These are phyloP conservation scores for Emmonsiellopsis sp. DNA, from an alignment of 2,329 filamentous ascomycete genomes.

Conservation along the genomic window DNA sequence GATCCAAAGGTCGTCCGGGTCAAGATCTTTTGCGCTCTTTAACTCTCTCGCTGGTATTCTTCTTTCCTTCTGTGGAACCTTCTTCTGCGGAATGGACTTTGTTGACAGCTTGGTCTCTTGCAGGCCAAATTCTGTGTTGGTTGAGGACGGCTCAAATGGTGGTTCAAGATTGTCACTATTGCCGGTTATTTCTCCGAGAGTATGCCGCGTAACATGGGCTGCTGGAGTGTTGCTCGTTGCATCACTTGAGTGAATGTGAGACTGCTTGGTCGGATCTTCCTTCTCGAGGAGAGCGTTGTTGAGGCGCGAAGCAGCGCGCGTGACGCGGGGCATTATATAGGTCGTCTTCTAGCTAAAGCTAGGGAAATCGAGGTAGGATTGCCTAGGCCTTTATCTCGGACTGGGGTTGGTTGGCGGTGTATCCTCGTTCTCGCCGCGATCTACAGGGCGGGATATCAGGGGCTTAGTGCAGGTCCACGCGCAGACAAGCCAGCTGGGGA, in stretches of 20 bases:
- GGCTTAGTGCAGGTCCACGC: too few species aligned
- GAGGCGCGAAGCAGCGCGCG: constrained; percentile 13
- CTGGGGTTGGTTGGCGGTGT: background rate
- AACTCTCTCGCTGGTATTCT: background rate
- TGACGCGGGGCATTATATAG: constrained; percentile 11
- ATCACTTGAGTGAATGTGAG: background rate
- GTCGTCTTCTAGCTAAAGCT: background rate
- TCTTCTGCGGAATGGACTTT: background rate
- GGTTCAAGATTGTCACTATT: background rate
- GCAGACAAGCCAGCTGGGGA: too few species aligned
- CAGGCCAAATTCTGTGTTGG: background rate
- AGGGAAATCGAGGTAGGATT: background rate
- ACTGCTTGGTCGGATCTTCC: background rate
- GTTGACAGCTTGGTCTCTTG: background rate
- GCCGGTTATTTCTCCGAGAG: background rate
- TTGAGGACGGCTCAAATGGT: background rate
- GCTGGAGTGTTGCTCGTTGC: background rate
- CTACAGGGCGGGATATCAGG: background rate
- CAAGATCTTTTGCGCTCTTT: background rate
- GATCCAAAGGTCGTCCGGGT: constrained; percentile 1
- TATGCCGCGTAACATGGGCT: background rate
- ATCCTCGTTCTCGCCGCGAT: background rate
- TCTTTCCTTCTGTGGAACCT: background rate
- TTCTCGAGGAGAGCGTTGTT: constrained; percentile 3
- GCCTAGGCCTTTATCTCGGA: background rate